Evolutionary conservation across 257 asterid genomes (phyloP).

Genomic region (Fraxinus cuspidata): DNA sequence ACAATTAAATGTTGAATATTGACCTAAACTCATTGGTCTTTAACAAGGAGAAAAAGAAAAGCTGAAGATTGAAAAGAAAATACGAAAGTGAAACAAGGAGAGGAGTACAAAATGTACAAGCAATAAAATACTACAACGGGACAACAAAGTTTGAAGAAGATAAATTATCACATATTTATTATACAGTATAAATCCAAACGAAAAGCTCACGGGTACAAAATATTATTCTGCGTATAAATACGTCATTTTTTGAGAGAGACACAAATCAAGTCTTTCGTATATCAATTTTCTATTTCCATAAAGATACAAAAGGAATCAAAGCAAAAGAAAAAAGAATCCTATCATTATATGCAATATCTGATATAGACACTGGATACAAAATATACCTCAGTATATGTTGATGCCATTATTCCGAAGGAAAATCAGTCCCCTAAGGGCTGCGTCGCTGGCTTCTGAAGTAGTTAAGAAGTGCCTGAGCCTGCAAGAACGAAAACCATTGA

Average conservation of each 20-base stretch:
- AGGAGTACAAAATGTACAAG: no score
- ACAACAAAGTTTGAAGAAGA: neutral
- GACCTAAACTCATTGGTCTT: no score
- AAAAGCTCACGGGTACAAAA: neutral
- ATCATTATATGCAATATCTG: constrained; percentile 27
- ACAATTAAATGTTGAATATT: neutral
- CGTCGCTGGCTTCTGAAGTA: constrained; percentile 81
- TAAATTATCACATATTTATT: neutral
- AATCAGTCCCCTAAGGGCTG: constrained; percentile 64
- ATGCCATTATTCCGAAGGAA: constrained; percentile 22
- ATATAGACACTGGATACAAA: constrained; percentile 30
- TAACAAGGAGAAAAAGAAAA: no score
- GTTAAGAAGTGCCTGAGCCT: constrained; percentile 83
- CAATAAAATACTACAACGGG: neutral
- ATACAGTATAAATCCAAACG: no score
- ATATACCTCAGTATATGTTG: constrained; percentile 28
- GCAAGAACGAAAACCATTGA: constrained; percentile 27
- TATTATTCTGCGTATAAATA: constrained; percentile 8
- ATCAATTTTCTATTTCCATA: constrained; percentile 8
- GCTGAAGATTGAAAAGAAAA: no score
- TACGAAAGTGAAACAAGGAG: no score
- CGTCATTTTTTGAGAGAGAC: constrained; percentile 5
- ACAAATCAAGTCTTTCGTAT: neutral
- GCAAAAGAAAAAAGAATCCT: neutral
- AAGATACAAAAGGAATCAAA: constrained; percentile 2